Base-by-base conservation (phyloP, 1,139 yeast species). In the Candida neerlandica region DNA sequence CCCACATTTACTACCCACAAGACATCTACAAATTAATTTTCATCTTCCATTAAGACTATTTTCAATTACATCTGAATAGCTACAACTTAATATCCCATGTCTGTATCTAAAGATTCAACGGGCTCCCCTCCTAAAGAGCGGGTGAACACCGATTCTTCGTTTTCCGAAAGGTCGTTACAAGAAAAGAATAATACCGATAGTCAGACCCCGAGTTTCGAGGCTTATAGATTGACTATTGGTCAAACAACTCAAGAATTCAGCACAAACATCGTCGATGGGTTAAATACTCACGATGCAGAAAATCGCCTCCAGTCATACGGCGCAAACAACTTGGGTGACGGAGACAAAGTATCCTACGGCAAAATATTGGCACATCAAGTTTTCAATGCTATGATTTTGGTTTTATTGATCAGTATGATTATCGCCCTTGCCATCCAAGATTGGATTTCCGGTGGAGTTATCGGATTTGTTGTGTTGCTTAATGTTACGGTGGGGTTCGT, bases 361-460 rank as follows among this genome's bases (percentile, higher is more conserved):
- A 35, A 75, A 52, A 87, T 88, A 44, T 59, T 87, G 45, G 75
- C 87, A 49, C 86, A 85, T 55, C 96, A 88, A 62, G 73, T 84
- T 2, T 84, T 85, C 66, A 88, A 88, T 62, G 95, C 95, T 43
- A 87, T 88, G 95, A 84, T 87, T 42, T 69, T 88, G 58, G 92
- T 87, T 14, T 75, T 88, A 57, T 68, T 86, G 45, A 85, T 86
- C 48, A 85, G 94, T 30, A 84, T 86, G 90, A 70, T 85, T 39
- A 86, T 88, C 47, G 86, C 94, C 2, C 77, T 87, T 45, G 92
- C 89, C 14, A 85, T 88, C 58, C 73, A 73, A 49, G 95, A 88
- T 67, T 88, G 89, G 86, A 88, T 88, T 51, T 84, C 91, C 4
- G 95, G 92, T 48, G 95, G 95, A 49, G 95, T 88, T 33, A 85